Base-by-base conservation (phyloP, 2,329 filamentous ascomycete species). In the Fusarium chlamydosporum region DNA sequence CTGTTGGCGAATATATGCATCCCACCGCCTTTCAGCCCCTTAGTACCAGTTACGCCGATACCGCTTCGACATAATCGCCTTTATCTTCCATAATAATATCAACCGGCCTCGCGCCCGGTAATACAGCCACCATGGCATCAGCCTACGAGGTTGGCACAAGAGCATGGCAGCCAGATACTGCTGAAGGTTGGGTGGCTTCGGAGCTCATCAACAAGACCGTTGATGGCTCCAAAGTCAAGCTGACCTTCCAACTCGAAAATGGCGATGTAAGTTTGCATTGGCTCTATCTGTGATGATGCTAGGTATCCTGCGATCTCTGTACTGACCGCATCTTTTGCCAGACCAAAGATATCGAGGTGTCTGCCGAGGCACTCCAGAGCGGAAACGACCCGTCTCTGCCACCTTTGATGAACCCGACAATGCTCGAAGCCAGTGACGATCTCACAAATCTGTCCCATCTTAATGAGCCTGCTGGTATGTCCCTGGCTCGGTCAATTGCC, bases 401-500 rank as follows among this genome's bases (percentile, higher is more conserved):
- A 47, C 96, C 96, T 51, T 82, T 99, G 75, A 98, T 98, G 94
- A 99, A 99, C 80, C 96, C 96, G 72, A 88, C 95, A 53, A 96
- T 98, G 89, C 91, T 99, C 72, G 96, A 99, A 86, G 96, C 96
- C 74, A 97, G 94, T 83, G 96, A 99, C 82, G 96, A 99, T 81
- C 83, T 99, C 75, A 99, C 96, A 70, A 98, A 97, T 80, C 81
- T 99, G 72, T 99, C 96, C 73, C 94, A 99, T 88, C 83, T 99
- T 67, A 99, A 99, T 83, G 96, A 99, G 81, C 96, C 96, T 77
- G 96, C 96, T 79, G 94, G 94, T 97, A 90, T 51, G 76, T 69
- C 50, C 13, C 34, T 47, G 29, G 13, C 7, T n/a, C 23, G 45
- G 20, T 11, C 23, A 47, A 18, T 16, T 20, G 3, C 12, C 8